Evolutionary conservation across 805 yeast species (phyloP), one percentile per base, ranked within the genome.

Genomic region (Suhomyces prunicola): DNA sequence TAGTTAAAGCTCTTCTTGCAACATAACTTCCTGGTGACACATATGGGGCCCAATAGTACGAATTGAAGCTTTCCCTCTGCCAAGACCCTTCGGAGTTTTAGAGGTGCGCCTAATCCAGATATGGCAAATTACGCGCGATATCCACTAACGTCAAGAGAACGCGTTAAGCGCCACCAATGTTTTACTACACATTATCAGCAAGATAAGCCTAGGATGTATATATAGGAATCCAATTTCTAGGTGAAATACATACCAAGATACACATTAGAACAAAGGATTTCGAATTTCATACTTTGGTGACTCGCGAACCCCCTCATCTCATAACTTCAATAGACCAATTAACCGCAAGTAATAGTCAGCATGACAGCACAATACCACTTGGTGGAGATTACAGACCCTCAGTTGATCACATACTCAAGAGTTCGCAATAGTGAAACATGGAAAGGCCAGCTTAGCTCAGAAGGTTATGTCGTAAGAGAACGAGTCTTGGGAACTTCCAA

Each of bases 391-490:
- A 62, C 61, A 8, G 74, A 71, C 47, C 46, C 47, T 12, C 61
- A 62, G 12, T 48, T 59, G 24, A 65, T 71, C 31, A 60, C 66
- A 31, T 70, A 62, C 58, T 72, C 79, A 19, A 59, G 79, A 45
- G 35, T 35, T 29, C 69, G 72, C 35, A 73, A 74, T 52, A 60
- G 74, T 2, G 60, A 50, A 3, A 56, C 72, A 2, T 76, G 80
- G 80, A 69, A 56, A 51, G 74, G 73, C 22, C 58, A 57, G n/a
- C 66, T 76, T 42, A 54, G 71, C 6, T 50, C 48, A 4, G 62
- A 70, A 8, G 72, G 73, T 36, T 76, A 75, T 54, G 63, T 71
- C 19, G 54, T 59, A 7, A 58, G 80, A 54, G 80, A 76, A 47
- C 42, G 40, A 24, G 62, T 64, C 6, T 60, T 74, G 51, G 65